These are phyloP conservation scores for Neopestalotiopsis rosae DNA, from an alignment of 2,329 filamentous ascomycete species.

Conservation along the genomic window DNA sequence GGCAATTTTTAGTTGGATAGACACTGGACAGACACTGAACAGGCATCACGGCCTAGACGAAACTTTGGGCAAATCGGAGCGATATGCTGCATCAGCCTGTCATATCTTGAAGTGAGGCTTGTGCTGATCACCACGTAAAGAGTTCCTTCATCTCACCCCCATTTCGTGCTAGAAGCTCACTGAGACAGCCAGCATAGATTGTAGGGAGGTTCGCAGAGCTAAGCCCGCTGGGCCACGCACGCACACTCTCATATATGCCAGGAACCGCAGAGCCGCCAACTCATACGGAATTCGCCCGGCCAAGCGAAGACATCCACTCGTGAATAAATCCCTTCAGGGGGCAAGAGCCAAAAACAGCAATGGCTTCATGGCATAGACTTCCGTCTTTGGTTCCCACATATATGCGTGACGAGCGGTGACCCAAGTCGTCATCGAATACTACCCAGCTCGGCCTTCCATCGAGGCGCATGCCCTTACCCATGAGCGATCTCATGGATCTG, in stretches of 20 bases:
- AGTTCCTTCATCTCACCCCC: no score
- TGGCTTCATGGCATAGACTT: conserved; percentile 4
- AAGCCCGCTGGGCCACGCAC: neutral
- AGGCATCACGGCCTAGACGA: neutral
- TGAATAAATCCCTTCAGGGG: neutral
- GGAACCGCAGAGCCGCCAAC: conserved; percentile 5
- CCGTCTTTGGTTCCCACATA: conserved; percentile 1
- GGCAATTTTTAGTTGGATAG: neutral
- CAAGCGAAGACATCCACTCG: neutral
- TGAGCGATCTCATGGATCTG: conserved; percentile 14
- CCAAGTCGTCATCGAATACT: conserved; percentile 13
- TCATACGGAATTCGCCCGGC: neutral
- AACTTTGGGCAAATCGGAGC: no score
- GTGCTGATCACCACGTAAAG: no score
- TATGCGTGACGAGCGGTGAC: conserved; percentile 8
- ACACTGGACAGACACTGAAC: neutral
- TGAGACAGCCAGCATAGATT: no score
- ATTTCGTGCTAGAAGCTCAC: no score
- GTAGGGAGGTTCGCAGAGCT: no score
- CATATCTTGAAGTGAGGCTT: no score
- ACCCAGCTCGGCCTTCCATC: neutral
- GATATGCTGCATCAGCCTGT: no score
- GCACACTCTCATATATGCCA: neutral
- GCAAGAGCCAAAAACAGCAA: neutral
- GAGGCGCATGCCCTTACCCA: conserved; percentile 10